Evolutionary conservation across 177 flowering plant species (phyloP).

Genomic region (Vitis hybrid): DNA sequence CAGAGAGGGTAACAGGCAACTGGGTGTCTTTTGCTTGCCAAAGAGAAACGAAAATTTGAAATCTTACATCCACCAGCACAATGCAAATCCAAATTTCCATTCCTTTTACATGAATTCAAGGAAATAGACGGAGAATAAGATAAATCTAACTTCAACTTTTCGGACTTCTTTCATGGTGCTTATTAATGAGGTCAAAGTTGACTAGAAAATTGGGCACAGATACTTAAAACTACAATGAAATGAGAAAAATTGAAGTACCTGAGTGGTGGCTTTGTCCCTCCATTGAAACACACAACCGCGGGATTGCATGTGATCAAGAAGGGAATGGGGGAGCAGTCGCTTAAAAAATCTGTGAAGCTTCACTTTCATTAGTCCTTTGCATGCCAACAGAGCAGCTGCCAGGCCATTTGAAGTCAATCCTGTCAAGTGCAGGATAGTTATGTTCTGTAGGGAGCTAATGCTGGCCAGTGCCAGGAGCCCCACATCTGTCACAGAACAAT

Average conservation of each 20-base stretch:
- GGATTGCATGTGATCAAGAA: slow-evolving; percentile 56
- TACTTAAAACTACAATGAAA: not conserved
- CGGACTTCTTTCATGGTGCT: too few species aligned
- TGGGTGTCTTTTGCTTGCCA: too few species aligned
- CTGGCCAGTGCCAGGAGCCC: slow-evolving; percentile 70
- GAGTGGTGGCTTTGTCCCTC: slow-evolving; percentile 63
- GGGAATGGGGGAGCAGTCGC: slow-evolving; percentile 37
- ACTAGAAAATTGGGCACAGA: too few species aligned
- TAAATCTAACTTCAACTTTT: too few species aligned
- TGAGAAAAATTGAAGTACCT: slow-evolving; percentile 29
- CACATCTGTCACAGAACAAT: slow-evolving; percentile 62
- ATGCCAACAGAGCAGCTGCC: slow-evolving; percentile 59
- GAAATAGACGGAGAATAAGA: too few species aligned
- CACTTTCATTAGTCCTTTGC: slow-evolving; percentile 64
- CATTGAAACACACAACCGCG: slow-evolving; percentile 76
- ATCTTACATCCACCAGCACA: too few species aligned
- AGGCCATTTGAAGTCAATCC: slow-evolving; percentile 71
- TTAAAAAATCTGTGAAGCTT: slow-evolving; percentile 65
- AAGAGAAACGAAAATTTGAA: too few species aligned
- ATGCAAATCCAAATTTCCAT: too few species aligned
- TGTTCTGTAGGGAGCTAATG: slow-evolving; percentile 58
- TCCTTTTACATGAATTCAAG: too few species aligned
- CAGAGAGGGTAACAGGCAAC: too few species aligned
- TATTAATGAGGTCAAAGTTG: too few species aligned
- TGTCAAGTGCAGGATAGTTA: slow-evolving; percentile 63